Percentiles rank a stretch among this genome's conserved stretches.
phyloP scores from a whole-genome alignment of 1,284 basidiomycete genomes.

The Ustilago lituana region DNA sequence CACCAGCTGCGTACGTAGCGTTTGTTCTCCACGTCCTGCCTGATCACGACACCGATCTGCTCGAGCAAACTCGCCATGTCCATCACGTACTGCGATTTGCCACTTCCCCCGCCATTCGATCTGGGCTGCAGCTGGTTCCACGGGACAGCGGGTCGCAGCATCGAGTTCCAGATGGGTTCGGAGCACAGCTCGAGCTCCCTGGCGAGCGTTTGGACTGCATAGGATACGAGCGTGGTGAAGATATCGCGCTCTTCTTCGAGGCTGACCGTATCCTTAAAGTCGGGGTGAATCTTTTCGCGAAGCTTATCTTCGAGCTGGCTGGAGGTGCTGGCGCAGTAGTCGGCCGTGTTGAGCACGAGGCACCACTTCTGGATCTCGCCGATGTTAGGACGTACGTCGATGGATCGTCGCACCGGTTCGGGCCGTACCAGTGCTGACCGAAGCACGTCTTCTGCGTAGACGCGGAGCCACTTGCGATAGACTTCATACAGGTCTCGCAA shows the following conservation, averaged over 20 bases:
- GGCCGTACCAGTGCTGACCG: constrained; percentile 77
- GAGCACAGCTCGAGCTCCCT: constrained; percentile 52
- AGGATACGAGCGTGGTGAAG: constrained; percentile 71
- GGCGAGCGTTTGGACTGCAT: constrained; percentile 52
- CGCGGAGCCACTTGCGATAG: constrained; percentile 90
- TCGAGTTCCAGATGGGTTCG: constrained; percentile 60
- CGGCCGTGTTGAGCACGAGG: constrained; percentile 91
- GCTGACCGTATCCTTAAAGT: constrained; percentile 80
- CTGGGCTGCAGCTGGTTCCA: constrained; percentile 51
- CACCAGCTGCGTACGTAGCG: constrained; percentile 63
- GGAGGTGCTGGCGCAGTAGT: constrained; percentile 94
- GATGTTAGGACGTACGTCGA: constrained; percentile 51
- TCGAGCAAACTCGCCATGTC: constrained; percentile 59
- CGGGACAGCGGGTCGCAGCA: constrained; percentile 56
- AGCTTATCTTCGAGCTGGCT: constrained; percentile 92
- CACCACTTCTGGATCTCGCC: constrained; percentile 58
- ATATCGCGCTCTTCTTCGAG: constrained; percentile 86
- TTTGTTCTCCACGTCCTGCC: constrained; percentile 65
- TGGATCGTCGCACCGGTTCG: constrained; percentile 44
- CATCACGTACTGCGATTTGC: constrained; percentile 56
- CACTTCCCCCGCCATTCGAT: constrained; percentile 5
- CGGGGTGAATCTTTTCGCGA: constrained; percentile 78
- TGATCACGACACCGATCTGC: constrained; percentile 59
- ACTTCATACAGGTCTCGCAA: constrained; percentile 59
- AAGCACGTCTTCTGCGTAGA: constrained; percentile 84